These are phyloP conservation scores for Trametes maxima DNA, from an alignment of 768 basidiomycete species.

Conservation along the genomic window DNA sequence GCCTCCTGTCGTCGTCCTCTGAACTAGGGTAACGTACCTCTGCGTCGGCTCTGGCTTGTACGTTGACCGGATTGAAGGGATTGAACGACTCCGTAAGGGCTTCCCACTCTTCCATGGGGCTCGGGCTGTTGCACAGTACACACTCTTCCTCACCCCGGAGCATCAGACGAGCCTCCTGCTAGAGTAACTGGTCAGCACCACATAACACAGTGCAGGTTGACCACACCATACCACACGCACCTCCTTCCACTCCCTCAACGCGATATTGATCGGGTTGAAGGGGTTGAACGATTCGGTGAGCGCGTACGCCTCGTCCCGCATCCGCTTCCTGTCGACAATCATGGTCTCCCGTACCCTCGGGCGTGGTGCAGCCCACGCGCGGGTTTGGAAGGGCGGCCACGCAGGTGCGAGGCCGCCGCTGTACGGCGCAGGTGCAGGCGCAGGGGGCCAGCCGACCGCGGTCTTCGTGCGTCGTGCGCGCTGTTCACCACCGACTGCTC, in stretches of 20 bases:
- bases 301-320: neutral
- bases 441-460: neutral
- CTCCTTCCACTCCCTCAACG: neutral
- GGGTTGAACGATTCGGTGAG: neutral
- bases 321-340: neutral
- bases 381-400: neutral
- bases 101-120: neutral
- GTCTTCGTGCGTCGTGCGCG: neutral
- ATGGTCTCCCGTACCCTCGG: neutral
- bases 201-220: neutral
- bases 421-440: neutral
- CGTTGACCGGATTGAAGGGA: constrained; percentile 5
- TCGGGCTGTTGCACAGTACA: neutral
- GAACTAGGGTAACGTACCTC: neutral
- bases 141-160: neutral
- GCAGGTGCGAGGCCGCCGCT: neutral
- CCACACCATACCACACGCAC: neutral
- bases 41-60: neutral
- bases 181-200: neutral
- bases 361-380: neutral
- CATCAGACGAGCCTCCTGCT: neutral
- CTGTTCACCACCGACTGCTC: neutral
- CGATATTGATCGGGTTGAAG: neutral
- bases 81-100: neutral
- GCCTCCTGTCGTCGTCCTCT: too few species aligned